These are phyloP conservation scores for Cryptococcus sp. DNA, from an alignment of 1,284 basidiomycete species.

Conservation along the genomic window DNA sequence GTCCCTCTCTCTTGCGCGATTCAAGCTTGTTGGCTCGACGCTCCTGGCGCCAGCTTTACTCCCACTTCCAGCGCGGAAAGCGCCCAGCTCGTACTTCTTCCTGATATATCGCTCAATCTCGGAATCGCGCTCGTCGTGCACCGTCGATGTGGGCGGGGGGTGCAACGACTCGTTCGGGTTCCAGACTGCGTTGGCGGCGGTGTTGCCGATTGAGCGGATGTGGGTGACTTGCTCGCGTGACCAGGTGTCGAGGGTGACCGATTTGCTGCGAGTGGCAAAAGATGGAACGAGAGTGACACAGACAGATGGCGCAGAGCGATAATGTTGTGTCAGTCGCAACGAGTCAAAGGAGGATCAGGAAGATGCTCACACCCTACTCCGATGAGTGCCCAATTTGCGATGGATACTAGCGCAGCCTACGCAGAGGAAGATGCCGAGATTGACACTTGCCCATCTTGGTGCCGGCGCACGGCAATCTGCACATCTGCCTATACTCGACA, in stretches of 20 bases:
- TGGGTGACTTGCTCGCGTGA: conserved; percentile 47
- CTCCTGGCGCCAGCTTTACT: background rate
- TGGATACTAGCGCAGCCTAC: conserved; percentile 48
- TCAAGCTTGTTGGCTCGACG: conserved; percentile 33
- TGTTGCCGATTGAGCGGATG: conserved; percentile 48
- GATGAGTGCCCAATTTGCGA: conserved; percentile 52
- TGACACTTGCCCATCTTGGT: conserved; percentile 52
- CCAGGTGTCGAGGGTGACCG: conserved; percentile 53
- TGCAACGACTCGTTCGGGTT: conserved; percentile 49
- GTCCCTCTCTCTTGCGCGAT: conserved; percentile 33
- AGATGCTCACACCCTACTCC: conserved; percentile 46
- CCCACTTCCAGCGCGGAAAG: conserved; percentile 35
- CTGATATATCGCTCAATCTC: conserved; percentile 52
- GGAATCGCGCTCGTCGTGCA: conserved; percentile 45
- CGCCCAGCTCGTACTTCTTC: conserved; percentile 50
- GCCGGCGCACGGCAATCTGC: conserved; percentile 49
- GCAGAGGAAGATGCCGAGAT: conserved; percentile 50
- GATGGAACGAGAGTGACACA: background rate
- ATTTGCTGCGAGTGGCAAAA: conserved; percentile 35
- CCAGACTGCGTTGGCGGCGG: conserved; percentile 42
- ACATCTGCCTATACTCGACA: conserved; percentile 38
- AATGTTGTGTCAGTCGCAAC: background rate
- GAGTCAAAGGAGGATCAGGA: background rate
- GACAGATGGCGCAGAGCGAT: background rate
- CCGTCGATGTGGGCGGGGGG: conserved; percentile 43